Percentiles rank a stretch among this genome's conserved stretches.
phyloP scores from a whole-genome alignment of 331 rosid genomes.

The Malus hybrid region DNA sequence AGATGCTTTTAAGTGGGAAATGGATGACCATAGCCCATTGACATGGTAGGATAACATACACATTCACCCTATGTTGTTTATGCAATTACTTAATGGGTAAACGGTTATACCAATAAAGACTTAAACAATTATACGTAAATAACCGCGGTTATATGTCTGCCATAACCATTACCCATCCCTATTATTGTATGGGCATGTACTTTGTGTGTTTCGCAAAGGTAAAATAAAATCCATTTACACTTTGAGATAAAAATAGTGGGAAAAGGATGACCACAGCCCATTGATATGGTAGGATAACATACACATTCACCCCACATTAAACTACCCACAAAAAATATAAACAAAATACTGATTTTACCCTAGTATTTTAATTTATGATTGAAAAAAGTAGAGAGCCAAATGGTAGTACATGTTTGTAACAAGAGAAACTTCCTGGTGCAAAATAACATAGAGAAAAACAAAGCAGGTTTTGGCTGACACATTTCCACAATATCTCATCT shows the following conservation, averaged over 20 bases:
- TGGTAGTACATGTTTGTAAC: conserved; percentile 8
- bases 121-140: too few relatives aligned
- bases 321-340: too few relatives aligned
- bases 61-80: too few relatives aligned
- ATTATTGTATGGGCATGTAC: too few relatives aligned
- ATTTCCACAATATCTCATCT: conserved; percentile 1
- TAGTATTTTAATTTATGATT: background rate
- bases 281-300: background rate
- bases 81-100: too few relatives aligned
- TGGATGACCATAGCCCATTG: too few relatives aligned
- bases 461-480: conserved; percentile 11
- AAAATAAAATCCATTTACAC: background rate
- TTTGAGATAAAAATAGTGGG: background rate
- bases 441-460: conserved; percentile 25
- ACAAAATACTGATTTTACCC: too few relatives aligned
- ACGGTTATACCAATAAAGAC: too few relatives aligned
- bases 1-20: too few relatives aligned
- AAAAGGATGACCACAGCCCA: background rate
- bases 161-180: too few relatives aligned
- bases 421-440: conserved; percentile 24
- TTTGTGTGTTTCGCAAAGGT: background rate
- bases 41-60: too few relatives aligned
- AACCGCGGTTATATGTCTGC: rapidly evolving
- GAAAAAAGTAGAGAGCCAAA: background rate
- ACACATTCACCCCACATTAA: background rate